Evolutionary conservation across 1,284 basidiomycete genomes (phyloP).

Genomic region (Baeospora myosura): DNA sequence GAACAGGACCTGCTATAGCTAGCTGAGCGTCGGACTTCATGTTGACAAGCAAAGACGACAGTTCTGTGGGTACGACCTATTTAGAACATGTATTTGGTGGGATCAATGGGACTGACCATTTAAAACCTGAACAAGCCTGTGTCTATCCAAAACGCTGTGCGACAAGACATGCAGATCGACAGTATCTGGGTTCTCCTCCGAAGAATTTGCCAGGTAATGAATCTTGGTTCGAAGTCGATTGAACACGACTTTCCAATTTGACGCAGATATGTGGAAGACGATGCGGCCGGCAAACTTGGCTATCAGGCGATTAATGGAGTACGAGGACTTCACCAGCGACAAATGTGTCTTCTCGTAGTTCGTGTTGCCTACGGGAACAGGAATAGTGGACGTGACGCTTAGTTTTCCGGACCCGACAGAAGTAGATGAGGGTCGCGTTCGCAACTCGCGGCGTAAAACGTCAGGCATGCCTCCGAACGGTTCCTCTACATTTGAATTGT

Average conservation of each 20-base stretch:
- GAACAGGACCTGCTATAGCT: conserved; percentile 67
- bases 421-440: conserved; percentile 32
- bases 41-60: conserved; percentile 79
- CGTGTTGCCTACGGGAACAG: conserved; percentile 25
- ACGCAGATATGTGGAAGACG: conserved; percentile 83
- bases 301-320: conserved; percentile 55
- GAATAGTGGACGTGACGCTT: conserved; percentile 32
- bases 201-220: conserved; percentile 43
- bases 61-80: no score
- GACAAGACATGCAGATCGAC: conserved; percentile 72
- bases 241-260: conserved; percentile 84
- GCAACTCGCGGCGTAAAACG: conserved; percentile 19
- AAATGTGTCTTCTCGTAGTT: conserved; percentile 64
- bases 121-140: conserved; percentile 57
- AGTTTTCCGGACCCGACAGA: conserved; percentile 36
- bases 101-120: conserved; percentile 48
- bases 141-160: conserved; percentile 61
- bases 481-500: background rate
- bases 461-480: conserved; percentile 6
- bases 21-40: conserved; percentile 74
- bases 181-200: conserved; percentile 51
- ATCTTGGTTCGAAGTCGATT: conserved; percentile 70
- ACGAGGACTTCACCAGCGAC: conserved; percentile 49
- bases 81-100: background rate
- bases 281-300: conserved; percentile 70